phyloP scores from a whole-genome alignment of 768 basidiomycete genomes.

The Cystofilobasidium bisporidii region DNA sequence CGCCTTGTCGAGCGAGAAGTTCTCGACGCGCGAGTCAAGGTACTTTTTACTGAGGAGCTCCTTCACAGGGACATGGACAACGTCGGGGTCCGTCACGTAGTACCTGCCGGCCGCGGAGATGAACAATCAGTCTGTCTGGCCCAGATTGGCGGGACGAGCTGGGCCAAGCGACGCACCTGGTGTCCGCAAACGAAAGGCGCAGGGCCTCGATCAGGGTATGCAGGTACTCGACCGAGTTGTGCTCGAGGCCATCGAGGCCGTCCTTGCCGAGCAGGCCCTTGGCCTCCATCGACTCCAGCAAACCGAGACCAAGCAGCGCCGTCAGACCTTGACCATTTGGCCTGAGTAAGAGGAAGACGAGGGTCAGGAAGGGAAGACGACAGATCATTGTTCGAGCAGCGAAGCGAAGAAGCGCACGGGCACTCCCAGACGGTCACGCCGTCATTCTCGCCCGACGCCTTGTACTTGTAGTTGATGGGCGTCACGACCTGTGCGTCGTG shows the following conservation, averaged over 20 bases:
- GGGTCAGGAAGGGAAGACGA: no score
- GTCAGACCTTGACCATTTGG: conserved; percentile 98
- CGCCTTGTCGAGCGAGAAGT: conserved; percentile 3
- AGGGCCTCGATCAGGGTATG: conserved; percentile 79
- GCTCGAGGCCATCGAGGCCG: conserved; percentile 49
- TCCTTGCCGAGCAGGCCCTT: conserved; percentile 56
- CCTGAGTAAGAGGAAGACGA: conserved; percentile 45
- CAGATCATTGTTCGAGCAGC: no score
- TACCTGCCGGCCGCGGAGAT: conserved; percentile 50
- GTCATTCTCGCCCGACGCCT: conserved; percentile 45
- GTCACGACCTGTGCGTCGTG: conserved; percentile 71
- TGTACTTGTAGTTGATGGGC: conserved; percentile 79
- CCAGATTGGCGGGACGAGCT: neutral
- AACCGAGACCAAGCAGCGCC: conserved; percentile 82
- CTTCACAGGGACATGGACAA: conserved; percentile 64
- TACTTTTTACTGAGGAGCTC: conserved; percentile 73
- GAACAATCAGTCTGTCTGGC: neutral
- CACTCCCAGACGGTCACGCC: conserved; percentile 72
- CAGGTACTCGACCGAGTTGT: conserved; percentile 81
- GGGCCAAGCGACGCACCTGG: conserved; percentile 1
- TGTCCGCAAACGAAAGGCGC: conserved; percentile 43
- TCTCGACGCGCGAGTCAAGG: conserved; percentile 2
- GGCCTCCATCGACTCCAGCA: conserved; percentile 74
- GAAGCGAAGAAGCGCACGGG: no score
- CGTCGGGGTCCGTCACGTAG: conserved; percentile 85